Conservation (phyloP, 371 early-diverging fungal genomes). For the Haplosporangium sp. region DNA sequence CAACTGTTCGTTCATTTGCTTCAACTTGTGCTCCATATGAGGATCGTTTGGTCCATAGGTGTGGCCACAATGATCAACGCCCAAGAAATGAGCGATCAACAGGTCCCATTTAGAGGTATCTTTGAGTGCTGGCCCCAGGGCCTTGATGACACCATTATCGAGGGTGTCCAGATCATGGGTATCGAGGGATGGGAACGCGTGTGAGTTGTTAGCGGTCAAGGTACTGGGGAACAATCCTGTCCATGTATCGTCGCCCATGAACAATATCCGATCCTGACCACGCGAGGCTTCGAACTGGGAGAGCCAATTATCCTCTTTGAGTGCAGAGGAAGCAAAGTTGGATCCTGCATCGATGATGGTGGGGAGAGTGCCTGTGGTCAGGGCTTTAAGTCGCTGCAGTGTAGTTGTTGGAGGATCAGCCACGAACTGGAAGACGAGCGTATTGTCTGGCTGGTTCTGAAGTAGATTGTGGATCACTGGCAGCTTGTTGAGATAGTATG, state of each 20-base stretch:
- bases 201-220: conserved; percentile 62
- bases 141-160: conserved; percentile 83
- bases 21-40: conserved; percentile 85
- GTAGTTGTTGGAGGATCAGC: conserved; percentile 99
- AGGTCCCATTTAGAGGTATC: conserved; percentile 74
- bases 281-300: conserved; percentile 58
- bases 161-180: conserved; percentile 96
- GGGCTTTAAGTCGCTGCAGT: conserved; percentile 92
- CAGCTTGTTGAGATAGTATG: conserved; percentile 79
- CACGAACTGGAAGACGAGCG: conserved; percentile 82
- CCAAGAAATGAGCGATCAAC: conserved; percentile 91
- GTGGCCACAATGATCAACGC: conserved; percentile 98
- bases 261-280: conserved; percentile 58
- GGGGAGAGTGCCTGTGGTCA: conserved; percentile 91
- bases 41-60: conserved; percentile 90
- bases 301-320: conserved; percentile 90
- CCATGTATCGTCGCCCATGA: conserved; percentile 97
- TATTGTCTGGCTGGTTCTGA: conserved; percentile 65
- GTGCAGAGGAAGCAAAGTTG: conserved; percentile 89
- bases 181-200: conserved; percentile 88
- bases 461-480: conserved; percentile 73
- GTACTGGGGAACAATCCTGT: conserved; percentile 76
- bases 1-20: conserved; percentile 86
- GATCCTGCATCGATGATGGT: conserved; percentile 95
- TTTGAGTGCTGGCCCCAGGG: conserved; percentile 66